Conservation (phyloP, 1,139 yeast species). For the Hemisphaericaspora lyxosophila region DNA sequence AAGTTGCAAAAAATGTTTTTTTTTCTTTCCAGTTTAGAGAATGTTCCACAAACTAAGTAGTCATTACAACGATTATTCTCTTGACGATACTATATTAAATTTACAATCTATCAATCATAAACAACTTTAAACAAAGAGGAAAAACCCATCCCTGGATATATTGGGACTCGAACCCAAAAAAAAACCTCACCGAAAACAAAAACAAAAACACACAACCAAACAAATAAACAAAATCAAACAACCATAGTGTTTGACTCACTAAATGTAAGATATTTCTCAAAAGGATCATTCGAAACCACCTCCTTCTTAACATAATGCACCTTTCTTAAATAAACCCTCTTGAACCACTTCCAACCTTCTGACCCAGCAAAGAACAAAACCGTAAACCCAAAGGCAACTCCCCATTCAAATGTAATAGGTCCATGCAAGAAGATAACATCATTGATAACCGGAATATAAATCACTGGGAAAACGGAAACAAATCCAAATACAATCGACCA, state of each 20-base stretch:
- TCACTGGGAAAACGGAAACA: slow-evolving; percentile 73
- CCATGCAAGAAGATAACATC: slow-evolving; percentile 72
- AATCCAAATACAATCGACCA: slow-evolving; percentile 82
- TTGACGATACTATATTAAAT: too few relatives aligned
- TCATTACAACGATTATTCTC: too few relatives aligned
- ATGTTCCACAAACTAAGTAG: too few relatives aligned
- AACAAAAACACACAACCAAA: slow-evolving; percentile 7
- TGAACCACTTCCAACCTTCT: slow-evolving; percentile 67
- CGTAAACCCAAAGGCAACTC: slow-evolving; percentile 66
- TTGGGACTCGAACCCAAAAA: slow-evolving; percentile 6
- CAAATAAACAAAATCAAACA: slow-evolving; percentile 8
- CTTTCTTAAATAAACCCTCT: slow-evolving; percentile 55
- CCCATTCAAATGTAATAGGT: slow-evolving; percentile 83
- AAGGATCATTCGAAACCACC: slow-evolving; percentile 68
- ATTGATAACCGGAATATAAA: slow-evolving; percentile 87
- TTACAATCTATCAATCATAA: too few relatives aligned
- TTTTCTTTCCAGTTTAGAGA: too few relatives aligned
- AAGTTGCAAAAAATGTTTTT: too few relatives aligned
- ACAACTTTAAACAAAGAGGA: too few relatives aligned
- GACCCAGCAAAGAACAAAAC: slow-evolving; percentile 58
- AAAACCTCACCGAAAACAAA: slow-evolving; percentile 1
- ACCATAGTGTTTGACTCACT: slow-evolving; percentile 48
- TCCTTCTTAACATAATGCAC: slow-evolving; percentile 37
- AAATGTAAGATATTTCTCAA: slow-evolving; percentile 59
- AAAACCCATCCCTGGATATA: slow-evolving; percentile 5